Evolutionary conservation across 2,329 filamentous ascomycete genomes (phyloP).

Genomic region (Fusarium dlaminii): DNA sequence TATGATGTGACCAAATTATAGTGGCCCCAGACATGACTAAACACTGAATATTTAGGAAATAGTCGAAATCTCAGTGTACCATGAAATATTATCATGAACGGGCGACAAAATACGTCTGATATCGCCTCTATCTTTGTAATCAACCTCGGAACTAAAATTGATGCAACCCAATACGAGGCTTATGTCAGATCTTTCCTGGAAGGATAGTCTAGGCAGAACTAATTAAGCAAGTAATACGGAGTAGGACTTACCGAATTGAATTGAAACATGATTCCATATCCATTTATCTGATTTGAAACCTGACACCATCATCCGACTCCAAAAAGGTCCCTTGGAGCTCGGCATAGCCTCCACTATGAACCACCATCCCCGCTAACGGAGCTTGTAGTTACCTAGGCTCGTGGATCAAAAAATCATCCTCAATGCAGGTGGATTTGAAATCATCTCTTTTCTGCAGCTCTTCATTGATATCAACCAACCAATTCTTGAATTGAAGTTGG

Average conservation of each 20-base stretch:
- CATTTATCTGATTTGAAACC: conserved; percentile 2
- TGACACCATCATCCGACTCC: background rate
- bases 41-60: background rate
- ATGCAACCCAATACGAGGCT: background rate
- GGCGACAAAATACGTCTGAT: background rate
- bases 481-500: background rate
- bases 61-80: background rate
- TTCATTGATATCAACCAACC: conserved; percentile 18
- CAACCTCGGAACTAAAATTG: background rate
- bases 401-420: conserved; percentile 33
- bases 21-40: background rate
- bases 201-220: background rate
- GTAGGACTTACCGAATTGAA: background rate
- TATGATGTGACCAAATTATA: conserved; percentile 7
- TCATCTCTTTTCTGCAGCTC: conserved; percentile 32
- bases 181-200: background rate
- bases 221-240: background rate
- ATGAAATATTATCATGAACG: background rate
- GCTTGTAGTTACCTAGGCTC: background rate
- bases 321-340: conserved; percentile 4
- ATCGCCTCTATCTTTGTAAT: background rate
- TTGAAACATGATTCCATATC: conserved; percentile 27
- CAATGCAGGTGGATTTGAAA: conserved; percentile 39
- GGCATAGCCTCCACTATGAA: background rate
- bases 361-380: conserved; percentile 23